These are phyloP conservation scores for Chlamydomonas reinhardtii DNA, from an alignment of 163 green algal genomes.

Conservation along the genomic window DNA sequence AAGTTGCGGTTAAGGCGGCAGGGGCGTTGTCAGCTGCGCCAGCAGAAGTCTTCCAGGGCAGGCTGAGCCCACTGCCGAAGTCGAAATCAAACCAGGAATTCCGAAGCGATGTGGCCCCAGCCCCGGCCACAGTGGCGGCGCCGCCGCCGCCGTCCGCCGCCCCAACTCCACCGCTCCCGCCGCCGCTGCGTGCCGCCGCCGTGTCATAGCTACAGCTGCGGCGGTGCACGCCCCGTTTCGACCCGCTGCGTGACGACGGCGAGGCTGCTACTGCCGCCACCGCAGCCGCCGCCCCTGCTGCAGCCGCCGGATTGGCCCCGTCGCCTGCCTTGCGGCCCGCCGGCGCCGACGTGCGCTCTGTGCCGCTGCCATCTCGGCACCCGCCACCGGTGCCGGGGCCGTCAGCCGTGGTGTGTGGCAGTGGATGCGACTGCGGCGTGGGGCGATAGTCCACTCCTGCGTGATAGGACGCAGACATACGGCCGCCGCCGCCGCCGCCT, in stretches of 20 bases:
- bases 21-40: not conserved
- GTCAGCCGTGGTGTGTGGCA: too few relatives aligned
- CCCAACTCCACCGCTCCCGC: not conserved
- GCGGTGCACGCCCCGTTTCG: not conserved
- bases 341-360: not conserved
- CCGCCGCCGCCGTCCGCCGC: not conserved
- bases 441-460: not conserved
- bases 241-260: not conserved
- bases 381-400: not conserved
- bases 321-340: too few relatives aligned
- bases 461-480: conserved; percentile 35
- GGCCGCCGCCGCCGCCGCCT: not conserved
- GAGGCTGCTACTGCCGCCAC: not conserved
- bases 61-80: not conserved
- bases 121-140: not conserved
- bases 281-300: not conserved
- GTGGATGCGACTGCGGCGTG: not conserved
- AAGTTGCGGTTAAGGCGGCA: not conserved
- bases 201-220: conserved; percentile 31
- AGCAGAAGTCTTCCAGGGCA: not conserved
- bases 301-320: not conserved
- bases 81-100: conserved; percentile 41
- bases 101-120: not conserved
- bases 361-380: not conserved
- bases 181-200: not conserved